A percentile compares a stretch with the other conserved stretches of the same genome.
Evolutionary conservation across 73 alveolate species (phyloP).

Genomic region (Paramecium octaurelia): DNA sequence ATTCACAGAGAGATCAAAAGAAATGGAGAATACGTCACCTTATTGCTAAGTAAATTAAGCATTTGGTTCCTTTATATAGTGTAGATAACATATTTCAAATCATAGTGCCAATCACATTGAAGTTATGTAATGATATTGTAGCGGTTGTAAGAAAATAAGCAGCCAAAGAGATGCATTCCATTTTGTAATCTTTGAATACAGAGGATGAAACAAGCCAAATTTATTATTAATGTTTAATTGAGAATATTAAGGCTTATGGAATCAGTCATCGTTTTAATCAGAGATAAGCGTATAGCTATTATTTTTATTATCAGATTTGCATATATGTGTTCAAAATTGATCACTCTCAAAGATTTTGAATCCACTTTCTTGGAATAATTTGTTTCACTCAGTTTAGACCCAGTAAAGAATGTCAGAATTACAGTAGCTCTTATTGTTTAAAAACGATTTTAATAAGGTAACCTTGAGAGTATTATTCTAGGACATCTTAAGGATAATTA

Average conservation of each 20-base stretch:
- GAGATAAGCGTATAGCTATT: not conserved
- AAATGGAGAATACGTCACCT: conserved; percentile 62
- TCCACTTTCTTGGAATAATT: not conserved
- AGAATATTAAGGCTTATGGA: conserved; percentile 17
- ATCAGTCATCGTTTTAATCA: not conserved
- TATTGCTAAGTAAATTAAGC: conserved; percentile 52
- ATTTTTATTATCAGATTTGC: not conserved
- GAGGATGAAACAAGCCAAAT: not conserved
- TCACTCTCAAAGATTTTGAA: not conserved
- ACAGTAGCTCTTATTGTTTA: not conserved
- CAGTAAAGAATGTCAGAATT: conserved; percentile 13
- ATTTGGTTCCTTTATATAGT: conserved; percentile 21
- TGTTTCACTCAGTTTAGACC: not conserved
- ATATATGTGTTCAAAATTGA: not conserved
- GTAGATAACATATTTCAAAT: conserved; percentile 49
- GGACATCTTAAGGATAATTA: not conserved
- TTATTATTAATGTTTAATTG: not conserved
- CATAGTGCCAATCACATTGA: conserved; percentile 56
- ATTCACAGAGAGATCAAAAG: conserved; percentile 39
- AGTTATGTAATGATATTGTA: conserved; percentile 56
- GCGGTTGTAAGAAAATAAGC: not conserved
- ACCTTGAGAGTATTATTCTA: not conserved
- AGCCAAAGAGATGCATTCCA: not conserved
- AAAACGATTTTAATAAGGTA: not conserved
- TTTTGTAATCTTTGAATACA: not conserved